Conservation (phyloP, 371 early-diverging fungal species). For the Paraphysoderma sedebokerense region DNA sequence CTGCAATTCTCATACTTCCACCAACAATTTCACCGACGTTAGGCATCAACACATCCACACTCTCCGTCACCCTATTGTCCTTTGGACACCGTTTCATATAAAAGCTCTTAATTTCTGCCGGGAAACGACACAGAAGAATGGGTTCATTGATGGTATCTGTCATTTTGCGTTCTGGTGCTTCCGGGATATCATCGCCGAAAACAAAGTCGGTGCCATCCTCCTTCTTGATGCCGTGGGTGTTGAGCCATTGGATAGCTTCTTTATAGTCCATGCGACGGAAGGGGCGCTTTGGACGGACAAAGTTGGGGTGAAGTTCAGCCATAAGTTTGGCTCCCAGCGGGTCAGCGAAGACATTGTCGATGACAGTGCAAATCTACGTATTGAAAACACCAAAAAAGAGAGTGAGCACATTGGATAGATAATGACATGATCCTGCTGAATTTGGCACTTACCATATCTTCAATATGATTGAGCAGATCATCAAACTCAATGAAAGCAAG, state of each 20-base stretch:
- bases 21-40: slow-evolving; percentile 99
- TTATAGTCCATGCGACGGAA: slow-evolving; percentile 94
- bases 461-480: slow-evolving; percentile 78
- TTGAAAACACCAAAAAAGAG: too few relatives aligned
- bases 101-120: slow-evolving; percentile 97
- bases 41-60: slow-evolving; percentile 98
- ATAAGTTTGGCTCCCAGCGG: slow-evolving; percentile 57
- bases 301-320: slow-evolving; percentile 82
- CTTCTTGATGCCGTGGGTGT: slow-evolving; percentile 71
- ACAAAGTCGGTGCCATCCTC: slow-evolving; percentile 78
- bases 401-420: too few relatives aligned
- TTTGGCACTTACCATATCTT: slow-evolving; percentile 49
- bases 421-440: too few relatives aligned
- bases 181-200: slow-evolving; percentile 99
- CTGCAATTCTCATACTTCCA: slow-evolving; percentile 96
- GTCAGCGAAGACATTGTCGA: slow-evolving; percentile 63
- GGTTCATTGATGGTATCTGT: slow-evolving; percentile 94
- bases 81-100: slow-evolving; percentile 92
- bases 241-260: slow-evolving; percentile 94
- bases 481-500: slow-evolving; percentile 88
- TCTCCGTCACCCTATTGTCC: slow-evolving; percentile 80
- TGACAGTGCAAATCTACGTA: slow-evolving; percentile 61
- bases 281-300: slow-evolving; percentile 69
- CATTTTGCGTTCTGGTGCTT: slow-evolving; percentile 96
- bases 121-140: slow-evolving; percentile 95